phyloP scores from a whole-genome alignment of 352 stramenopile species.

The Globisporangium cylindrosporum region DNA sequence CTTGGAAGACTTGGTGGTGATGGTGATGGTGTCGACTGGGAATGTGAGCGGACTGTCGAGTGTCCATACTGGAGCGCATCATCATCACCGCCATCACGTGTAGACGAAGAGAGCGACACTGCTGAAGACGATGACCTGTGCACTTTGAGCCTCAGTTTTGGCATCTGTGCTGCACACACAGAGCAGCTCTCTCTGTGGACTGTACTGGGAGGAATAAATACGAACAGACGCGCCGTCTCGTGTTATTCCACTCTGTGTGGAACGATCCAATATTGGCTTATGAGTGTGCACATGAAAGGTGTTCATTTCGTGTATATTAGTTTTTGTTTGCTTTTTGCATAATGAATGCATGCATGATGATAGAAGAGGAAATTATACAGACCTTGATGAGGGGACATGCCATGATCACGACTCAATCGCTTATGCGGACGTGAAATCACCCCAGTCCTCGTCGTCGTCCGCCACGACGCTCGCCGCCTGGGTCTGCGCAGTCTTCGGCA shows the following conservation, averaged over 20 bases:
- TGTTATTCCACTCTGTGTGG: too few species aligned
- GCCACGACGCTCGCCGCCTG: slow-evolving; percentile 25
- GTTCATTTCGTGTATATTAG: neutral
- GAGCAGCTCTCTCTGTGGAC: neutral
- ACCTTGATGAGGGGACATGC: neutral
- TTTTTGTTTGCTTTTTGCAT: neutral
- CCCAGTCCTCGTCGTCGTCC: slow-evolving; percentile 70
- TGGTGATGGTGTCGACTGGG: neutral
- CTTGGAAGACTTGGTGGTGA: neutral
- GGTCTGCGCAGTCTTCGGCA: slow-evolving; percentile 35
- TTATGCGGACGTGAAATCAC: slow-evolving; percentile 79
- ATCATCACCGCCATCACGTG: neutral
- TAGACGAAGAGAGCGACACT: neutral
- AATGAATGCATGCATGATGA: neutral
- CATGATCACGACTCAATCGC: neutral
- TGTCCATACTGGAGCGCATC: neutral
- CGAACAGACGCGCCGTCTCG: neutral
- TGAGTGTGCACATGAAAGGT: neutral
- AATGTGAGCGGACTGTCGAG: neutral
- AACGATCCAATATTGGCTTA: neutral
- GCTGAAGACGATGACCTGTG: neutral
- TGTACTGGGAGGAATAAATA: neutral
- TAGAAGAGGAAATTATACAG: neutral
- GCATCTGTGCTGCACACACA: neutral
- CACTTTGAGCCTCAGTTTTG: neutral